Conservation (phyloP, 495 filamentous ascomycete species). For the Tuber indicum region DNA sequence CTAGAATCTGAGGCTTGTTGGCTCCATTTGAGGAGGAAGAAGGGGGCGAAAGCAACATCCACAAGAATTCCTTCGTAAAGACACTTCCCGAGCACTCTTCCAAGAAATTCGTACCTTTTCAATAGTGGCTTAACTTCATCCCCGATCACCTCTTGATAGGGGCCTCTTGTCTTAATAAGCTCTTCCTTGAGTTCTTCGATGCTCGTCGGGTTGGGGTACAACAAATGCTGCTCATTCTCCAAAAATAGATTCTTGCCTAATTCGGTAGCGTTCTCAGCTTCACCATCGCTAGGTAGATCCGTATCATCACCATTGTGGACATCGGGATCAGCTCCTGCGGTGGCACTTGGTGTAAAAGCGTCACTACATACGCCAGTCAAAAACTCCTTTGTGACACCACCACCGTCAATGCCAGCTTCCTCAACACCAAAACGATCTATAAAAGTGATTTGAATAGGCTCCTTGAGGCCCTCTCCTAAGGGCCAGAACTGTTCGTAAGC, state of each 20-base stretch:
- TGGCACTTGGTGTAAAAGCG: constrained; percentile 60
- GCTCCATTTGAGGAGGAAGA: constrained; percentile 90
- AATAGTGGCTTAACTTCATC: constrained; percentile 57
- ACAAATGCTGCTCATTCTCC: constrained; percentile 79
- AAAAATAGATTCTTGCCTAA: constrained; percentile 57
- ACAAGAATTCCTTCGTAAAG: constrained; percentile 96
- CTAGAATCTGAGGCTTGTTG: constrained; percentile 43
- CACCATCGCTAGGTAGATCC: constrained; percentile 4
- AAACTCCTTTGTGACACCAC: constrained; percentile 97
- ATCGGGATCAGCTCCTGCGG: constrained; percentile 41
- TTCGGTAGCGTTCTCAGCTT: background rate
- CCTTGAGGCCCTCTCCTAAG: constrained; percentile 76
- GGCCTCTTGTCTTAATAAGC: constrained; percentile 51
- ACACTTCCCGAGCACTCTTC: constrained; percentile 90
- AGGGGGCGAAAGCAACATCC: constrained; percentile 86
- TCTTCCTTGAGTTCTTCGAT: constrained; percentile 64
- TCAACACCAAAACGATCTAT: constrained; percentile 79
- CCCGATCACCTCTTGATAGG: constrained; percentile 48
- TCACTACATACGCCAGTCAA: constrained; percentile 82
- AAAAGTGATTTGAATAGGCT: constrained; percentile 96
- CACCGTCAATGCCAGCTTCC: constrained; percentile 94
- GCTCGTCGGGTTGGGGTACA: constrained; percentile 80
- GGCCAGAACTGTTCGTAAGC: constrained; percentile 78
- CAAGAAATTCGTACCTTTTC: constrained; percentile 81
- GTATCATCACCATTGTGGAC: constrained; percentile 2